Evolutionary conservation across 129 eudicot genomes (phyloP).

Genomic region (Flaveria bidentis): DNA sequence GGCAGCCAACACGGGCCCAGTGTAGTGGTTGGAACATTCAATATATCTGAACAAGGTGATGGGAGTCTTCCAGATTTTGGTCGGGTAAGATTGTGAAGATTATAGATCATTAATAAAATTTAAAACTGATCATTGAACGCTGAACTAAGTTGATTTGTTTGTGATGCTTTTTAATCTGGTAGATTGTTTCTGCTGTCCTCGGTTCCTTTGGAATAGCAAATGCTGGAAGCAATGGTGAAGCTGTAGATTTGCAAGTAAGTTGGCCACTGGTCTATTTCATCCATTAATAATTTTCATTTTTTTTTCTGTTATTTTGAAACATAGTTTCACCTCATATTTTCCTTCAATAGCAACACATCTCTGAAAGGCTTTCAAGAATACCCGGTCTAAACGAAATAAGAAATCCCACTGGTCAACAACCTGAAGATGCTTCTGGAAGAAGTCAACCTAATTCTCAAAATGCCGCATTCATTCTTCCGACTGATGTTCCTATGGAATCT

Average conservation of each 20-base stretch:
- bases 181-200: slow-evolving; percentile 87
- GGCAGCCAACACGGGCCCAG: slow-evolving; percentile 57
- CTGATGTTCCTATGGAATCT: slow-evolving; percentile 49
- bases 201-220: slow-evolving; percentile 67
- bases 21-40: slow-evolving; percentile 77
- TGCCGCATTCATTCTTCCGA: slow-evolving; percentile 38
- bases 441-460: slow-evolving; percentile 39
- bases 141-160: slow-evolving; percentile 12
- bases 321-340: neutral
- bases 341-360: slow-evolving; percentile 49
- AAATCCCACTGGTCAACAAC: slow-evolving; percentile 47
- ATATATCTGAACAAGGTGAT: slow-evolving; percentile 81
- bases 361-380: slow-evolving; percentile 53
- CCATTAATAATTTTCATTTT: neutral
- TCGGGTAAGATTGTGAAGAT: slow-evolving; percentile 54
- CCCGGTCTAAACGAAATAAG: slow-evolving; percentile 50
- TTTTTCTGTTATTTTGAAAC: slow-evolving; percentile 7
- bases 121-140: neutral
- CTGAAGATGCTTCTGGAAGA: slow-evolving; percentile 48
- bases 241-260: slow-evolving; percentile 63
- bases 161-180: slow-evolving; percentile 21
- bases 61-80: slow-evolving; percentile 72
- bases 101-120: neutral
- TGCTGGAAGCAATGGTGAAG: slow-evolving; percentile 57
- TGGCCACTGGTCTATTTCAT: slow-evolving; percentile 16